Evolutionary conservation across 768 basidiomycete species (phyloP).

Genomic region (Obba rivulosa): DNA sequence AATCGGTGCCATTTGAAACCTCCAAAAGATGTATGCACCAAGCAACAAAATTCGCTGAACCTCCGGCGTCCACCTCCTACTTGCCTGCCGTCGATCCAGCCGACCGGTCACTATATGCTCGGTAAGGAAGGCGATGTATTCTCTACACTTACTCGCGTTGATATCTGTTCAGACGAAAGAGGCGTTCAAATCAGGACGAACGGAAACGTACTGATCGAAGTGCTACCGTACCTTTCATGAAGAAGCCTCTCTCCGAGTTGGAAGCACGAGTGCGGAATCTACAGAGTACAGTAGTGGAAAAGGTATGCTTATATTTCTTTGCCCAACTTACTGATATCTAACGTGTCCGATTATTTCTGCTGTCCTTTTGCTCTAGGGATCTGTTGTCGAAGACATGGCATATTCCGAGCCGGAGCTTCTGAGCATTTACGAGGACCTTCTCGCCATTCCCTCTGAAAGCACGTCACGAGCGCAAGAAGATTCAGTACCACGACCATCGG

Average conservation of each 20-base stretch:
- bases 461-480: conserved; percentile 5
- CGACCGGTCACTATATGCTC: conserved; percentile 6
- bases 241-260: conserved; percentile 6
- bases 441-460: conserved; percentile 20
- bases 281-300: conserved; percentile 6
- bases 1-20: neutral
- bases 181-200: neutral
- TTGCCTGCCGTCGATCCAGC: neutral
- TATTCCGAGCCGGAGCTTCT: conserved; percentile 34
- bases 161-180: neutral
- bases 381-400: conserved; percentile 1
- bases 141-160: neutral
- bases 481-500: conserved; percentile 6
- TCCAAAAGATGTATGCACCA: conserved; percentile 3
- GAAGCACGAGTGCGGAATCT: conserved; percentile 17
- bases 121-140: neutral
- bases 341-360: neutral
- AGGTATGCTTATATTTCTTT: conserved; percentile 1
- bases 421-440: conserved; percentile 37
- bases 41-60: neutral
- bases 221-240: conserved; percentile 1
- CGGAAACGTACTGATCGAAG: neutral
- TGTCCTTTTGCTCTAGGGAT: neutral
- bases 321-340: neutral
- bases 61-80: neutral